A percentile compares a stretch with the other conserved stretches of the same genome.
Evolutionary conservation across 495 filamentous ascomycete genomes (phyloP).

Genomic region (Melanomma pulvis-pyrius): DNA sequence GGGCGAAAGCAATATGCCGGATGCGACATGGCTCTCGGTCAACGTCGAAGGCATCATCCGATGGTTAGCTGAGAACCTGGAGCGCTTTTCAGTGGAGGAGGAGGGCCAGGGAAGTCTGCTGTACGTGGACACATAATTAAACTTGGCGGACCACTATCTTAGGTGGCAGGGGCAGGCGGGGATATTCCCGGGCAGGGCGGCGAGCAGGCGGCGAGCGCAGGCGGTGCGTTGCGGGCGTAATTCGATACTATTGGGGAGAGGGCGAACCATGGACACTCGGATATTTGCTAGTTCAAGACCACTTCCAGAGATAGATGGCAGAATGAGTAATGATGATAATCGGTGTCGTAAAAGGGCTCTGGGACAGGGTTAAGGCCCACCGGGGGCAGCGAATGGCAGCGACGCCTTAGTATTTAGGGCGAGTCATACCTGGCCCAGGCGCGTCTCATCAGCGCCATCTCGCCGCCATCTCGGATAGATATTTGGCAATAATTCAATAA

Average conservation of each 20-base stretch:
- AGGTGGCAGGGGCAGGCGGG: not conserved
- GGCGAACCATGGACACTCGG: not conserved
- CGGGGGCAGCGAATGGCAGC: slow-evolving; percentile 2
- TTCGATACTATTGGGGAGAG: not conserved
- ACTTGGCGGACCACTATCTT: not conserved
- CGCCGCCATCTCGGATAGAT: not conserved
- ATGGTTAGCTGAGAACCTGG: slow-evolving; percentile 7
- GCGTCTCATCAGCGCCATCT: not conserved
- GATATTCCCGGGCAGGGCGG: no score
- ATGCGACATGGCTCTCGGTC: slow-evolving; percentile 9
- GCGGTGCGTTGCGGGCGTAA: not conserved
- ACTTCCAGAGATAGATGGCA: slow-evolving; percentile 10
- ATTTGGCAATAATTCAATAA: not conserved
- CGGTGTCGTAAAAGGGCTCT: not conserved
- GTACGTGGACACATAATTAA: slow-evolving; percentile 3
- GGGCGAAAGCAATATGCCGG: slow-evolving; percentile 3
- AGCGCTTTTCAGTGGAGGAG: slow-evolving; percentile 12
- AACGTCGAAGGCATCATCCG: slow-evolving; percentile 1
- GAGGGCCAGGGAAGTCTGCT: slow-evolving; percentile 12
- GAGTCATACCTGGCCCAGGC: slow-evolving; percentile 1
- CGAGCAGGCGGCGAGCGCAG: no score
- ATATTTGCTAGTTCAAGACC: slow-evolving; percentile 1
- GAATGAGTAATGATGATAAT: slow-evolving; percentile 7
- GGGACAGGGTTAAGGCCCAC: not conserved
- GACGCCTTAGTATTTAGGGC: slow-evolving; percentile 16